A percentile compares a stretch with the other conserved stretches of the same genome.
Conservation (phyloP, 139 green algal genomes). For the Chlorella sp. region DNA sequence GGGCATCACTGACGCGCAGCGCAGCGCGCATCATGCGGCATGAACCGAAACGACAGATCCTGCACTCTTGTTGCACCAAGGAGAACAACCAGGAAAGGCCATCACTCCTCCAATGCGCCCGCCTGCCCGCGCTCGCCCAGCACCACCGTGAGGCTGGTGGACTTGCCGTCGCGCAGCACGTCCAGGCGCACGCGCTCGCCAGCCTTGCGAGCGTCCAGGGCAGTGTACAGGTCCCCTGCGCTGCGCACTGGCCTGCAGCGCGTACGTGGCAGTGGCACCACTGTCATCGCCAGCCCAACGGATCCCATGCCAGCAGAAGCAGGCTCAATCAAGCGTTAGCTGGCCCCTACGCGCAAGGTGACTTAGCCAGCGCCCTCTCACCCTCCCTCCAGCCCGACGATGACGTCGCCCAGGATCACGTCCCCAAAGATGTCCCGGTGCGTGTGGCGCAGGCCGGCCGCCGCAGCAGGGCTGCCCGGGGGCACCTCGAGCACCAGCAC, state of each 20-base stretch:
- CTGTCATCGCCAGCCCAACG: too few species aligned
- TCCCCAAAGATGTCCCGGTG: constrained; percentile 75
- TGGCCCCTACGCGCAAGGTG: too few species aligned
- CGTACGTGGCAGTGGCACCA: neutral
- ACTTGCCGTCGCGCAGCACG: constrained; percentile 51
- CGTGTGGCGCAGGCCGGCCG: constrained; percentile 63
- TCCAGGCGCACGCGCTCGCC: constrained; percentile 51
- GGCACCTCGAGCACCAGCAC: constrained; percentile 74
- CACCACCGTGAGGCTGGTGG: constrained; percentile 34
- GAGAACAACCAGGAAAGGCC: too few species aligned
- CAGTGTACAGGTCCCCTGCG: constrained; percentile 52
- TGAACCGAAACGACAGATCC: too few species aligned
- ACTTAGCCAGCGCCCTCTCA: too few species aligned
- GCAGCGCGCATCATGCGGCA: too few species aligned
- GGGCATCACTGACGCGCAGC: neutral
- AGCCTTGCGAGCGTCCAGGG: constrained; percentile 50
- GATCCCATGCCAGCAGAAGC: too few species aligned
- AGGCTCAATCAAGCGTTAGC: too few species aligned
- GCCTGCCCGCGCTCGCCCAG: constrained; percentile 35
- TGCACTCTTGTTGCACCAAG: too few species aligned
- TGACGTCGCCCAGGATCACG: constrained; percentile 49
- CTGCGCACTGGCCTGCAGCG: constrained; percentile 23
- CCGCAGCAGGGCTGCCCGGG: constrained; percentile 42
- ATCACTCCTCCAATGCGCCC: constrained; percentile 22
- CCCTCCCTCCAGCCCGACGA: constrained; percentile 31